Base-by-base conservation (phyloP, 805 yeast genomes). In the Candida boleticola region DNA sequence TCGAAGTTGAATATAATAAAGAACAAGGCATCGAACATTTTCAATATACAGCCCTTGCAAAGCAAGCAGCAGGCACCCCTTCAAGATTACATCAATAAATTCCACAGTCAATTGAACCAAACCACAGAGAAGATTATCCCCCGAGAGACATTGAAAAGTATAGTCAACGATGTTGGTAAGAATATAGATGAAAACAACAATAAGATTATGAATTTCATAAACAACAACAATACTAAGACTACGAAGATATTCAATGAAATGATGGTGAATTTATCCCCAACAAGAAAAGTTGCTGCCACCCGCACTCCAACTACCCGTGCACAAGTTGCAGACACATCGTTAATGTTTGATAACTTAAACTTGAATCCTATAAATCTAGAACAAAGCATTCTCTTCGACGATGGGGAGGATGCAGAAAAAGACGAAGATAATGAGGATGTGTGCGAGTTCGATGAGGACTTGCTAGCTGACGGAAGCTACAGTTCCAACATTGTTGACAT, bases 211-310 rank as follows among this genome's bases (percentile, higher is more conserved):
- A 14, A 64, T 59, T 13, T 40, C 13, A 23, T 51, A 46, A 25
- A 33, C 17, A 5, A 57, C 52, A 23, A 51, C 54, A 36, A 60
- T 37, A 39, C 57, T 63, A 60, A 54, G 38, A 60, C 66, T 16
- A 48, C 49, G 3, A 53, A 50, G 16, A 48, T 62, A 21, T 62
- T 64, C 38, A 56, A 48, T 20, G 58, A 48, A 5, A 47, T 64
- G 18, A 40, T 58, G 9, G 46, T 48, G 2, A 57, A 53, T 13
- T 47, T 63, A 19, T 56, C 66, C 5, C 63, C 63, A 1, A 59
- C 53, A 36, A 57, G 54, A 36, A 39, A 19, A 45, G 32, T n/a
- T 22, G 32, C 18, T 19, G 22, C 34, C n/a, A 23, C 10, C 7
- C 16, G 14, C 39, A 31, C 19, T 37, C 29, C 36, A 38, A 25